phyloP scores from a whole-genome alignment of 257 asterid species.

The Pogostemon cablin region DNA sequence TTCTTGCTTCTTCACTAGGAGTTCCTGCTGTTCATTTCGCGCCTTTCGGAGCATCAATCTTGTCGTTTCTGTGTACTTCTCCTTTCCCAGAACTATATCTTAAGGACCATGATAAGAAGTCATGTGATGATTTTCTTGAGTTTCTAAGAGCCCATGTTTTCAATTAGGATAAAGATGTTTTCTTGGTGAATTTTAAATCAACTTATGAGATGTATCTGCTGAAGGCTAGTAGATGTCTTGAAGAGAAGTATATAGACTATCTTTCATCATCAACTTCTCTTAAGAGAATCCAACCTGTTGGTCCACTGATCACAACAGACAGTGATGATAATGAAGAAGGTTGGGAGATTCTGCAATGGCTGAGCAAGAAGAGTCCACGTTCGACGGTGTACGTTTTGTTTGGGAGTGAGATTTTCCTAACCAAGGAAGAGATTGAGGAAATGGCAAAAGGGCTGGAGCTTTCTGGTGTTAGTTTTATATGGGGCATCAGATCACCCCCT shows the following conservation, averaged over 20 bases:
- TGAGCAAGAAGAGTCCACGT: neutral
- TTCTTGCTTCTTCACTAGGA: neutral
- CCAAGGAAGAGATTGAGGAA: conserved; percentile 1
- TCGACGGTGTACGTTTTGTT: conserved; percentile 8
- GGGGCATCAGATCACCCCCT: conserved; percentile 37
- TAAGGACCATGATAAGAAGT: conserved; percentile 7
- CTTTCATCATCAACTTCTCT: neutral
- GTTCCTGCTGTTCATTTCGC: neutral
- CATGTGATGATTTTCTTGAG: neutral
- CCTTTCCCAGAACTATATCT: conserved; percentile 32
- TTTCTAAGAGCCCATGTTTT: neutral
- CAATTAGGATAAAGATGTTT: conserved; percentile 18
- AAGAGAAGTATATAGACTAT: conserved; percentile 4
- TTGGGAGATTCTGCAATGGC: neutral
- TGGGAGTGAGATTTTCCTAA: conserved; percentile 6
- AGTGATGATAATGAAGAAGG: neutral
- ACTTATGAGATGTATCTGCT: neutral
- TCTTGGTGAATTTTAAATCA: neutral
- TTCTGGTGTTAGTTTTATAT: conserved; percentile 34
- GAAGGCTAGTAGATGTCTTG: neutral
- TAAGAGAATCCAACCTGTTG: neutral
- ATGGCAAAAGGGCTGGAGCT: conserved; percentile 10
- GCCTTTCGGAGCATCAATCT: conserved; percentile 3
- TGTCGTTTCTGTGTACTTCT: no score
- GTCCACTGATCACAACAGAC: neutral